Evolutionary conservation across 805 yeast genomes (phyloP).

Genomic region (Ogataea salicorniae): DNA sequence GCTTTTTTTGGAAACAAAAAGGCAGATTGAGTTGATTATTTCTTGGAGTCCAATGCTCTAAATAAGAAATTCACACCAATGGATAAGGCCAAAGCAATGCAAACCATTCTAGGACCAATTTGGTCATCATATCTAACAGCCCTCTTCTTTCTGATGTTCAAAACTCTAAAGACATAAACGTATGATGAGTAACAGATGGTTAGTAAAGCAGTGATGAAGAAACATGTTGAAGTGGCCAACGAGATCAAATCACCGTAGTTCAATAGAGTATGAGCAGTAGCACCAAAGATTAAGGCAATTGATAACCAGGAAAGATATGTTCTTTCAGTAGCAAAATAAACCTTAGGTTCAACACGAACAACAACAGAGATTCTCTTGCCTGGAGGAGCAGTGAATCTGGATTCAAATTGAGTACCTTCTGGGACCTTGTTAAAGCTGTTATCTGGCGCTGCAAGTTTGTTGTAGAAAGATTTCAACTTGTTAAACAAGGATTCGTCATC

Average conservation of each 20-base stretch:
- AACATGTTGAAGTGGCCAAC: conserved; percentile 78
- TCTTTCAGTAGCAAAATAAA: conserved; percentile 97
- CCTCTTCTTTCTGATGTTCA: conserved; percentile 74
- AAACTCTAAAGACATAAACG: conserved; percentile 75
- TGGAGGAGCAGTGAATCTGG: conserved; percentile 65
- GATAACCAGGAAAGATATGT: conserved; percentile 93
- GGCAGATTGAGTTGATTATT: neutral
- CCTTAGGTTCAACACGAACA: conserved; percentile 96
- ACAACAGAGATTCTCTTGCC: conserved; percentile 91
- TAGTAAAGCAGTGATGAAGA: conserved; percentile 72
- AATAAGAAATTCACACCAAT: conserved; percentile 58
- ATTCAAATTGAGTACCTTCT: conserved; percentile 57
- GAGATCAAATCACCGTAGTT: conserved; percentile 78
- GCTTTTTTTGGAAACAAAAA: neutral
- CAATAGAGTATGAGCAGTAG: conserved; percentile 80
- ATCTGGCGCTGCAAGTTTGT: conserved; percentile 28
- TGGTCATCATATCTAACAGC: conserved; percentile 84
- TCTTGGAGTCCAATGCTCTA: conserved; percentile 33
- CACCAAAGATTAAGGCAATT: conserved; percentile 80
- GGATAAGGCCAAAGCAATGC: conserved; percentile 67
- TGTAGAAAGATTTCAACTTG: conserved; percentile 13
- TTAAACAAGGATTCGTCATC: conserved; percentile 10
- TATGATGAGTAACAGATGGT: conserved; percentile 69
- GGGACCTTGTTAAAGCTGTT: conserved; percentile 56
- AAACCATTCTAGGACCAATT: conserved; percentile 80